phyloP scores from a whole-genome alignment of 352 stramenopile species.

The Globisporangium nunn region DNA sequence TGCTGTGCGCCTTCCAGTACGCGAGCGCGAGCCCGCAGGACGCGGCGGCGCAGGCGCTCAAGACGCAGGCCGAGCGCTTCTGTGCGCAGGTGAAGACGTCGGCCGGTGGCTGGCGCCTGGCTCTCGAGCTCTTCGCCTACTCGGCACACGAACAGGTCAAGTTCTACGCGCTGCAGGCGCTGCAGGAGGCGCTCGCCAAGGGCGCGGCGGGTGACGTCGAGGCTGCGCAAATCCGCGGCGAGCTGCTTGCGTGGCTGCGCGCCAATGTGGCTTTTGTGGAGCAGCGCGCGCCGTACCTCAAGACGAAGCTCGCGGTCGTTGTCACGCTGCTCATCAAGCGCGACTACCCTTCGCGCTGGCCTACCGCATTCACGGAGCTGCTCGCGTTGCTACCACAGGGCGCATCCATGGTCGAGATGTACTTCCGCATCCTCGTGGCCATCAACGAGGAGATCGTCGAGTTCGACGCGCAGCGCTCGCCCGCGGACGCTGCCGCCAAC shows the following conservation, averaged over 20 bases:
- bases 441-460: conserved; percentile 91
- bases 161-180: conserved; percentile 75
- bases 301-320: conserved; percentile 82
- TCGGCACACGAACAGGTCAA: conserved; percentile 71
- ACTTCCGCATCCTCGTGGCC: conserved; percentile 84
- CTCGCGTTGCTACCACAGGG: conserved; percentile 59
- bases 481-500: conserved; percentile 54
- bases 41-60: conserved; percentile 47
- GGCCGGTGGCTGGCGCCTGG: conserved; percentile 40
- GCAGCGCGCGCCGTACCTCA: conserved; percentile 61
- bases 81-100: conserved; percentile 51
- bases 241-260: conserved; percentile 62
- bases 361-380: conserved; percentile 79
- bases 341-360: conserved; percentile 87
- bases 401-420: conserved; percentile 85
- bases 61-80: conserved; percentile 65
- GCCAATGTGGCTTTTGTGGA: conserved; percentile 55
- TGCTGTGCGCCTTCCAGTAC: conserved; percentile 80
- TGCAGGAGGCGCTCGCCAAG: conserved; percentile 45
- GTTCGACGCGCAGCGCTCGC: conserved; percentile 65
- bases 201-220: conserved; percentile 32
- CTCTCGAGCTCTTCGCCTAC: conserved; percentile 62
- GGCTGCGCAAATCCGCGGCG: conserved; percentile 35
- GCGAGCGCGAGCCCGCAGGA: conserved; percentile 40
- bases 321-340: conserved; percentile 80